Percentiles rank a stretch among this genome's conserved stretches.
Conservation (phyloP, 257 asterid genomes). For the Gentiana dahurica region DNA sequence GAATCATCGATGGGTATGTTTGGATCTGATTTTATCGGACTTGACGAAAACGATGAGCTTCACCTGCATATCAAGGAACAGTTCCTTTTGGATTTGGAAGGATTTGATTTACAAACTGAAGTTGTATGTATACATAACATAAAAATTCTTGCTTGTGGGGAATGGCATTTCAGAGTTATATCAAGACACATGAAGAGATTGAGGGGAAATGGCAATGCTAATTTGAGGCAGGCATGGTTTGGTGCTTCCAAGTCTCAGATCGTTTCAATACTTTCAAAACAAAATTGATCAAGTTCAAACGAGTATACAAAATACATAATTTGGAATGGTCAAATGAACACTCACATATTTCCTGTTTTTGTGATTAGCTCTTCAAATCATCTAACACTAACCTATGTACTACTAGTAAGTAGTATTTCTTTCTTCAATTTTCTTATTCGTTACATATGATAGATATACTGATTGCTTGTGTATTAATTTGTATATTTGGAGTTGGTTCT, state of each 20-base stretch:
- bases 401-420: no score
- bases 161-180: not conserved
- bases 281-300: conserved; percentile 27
- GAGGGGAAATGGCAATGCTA: conserved; percentile 4
- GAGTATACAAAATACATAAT: conserved; percentile 26
- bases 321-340: conserved; percentile 35
- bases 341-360: conserved; percentile 23
- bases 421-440: no score
- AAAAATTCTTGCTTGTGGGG: not conserved
- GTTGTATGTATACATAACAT: conserved; percentile 13
- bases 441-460: no score
- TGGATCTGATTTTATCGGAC: not conserved
- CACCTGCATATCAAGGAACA: conserved; percentile 1
- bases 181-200: not conserved
- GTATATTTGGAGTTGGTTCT: no score
- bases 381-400: no score
- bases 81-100: conserved; percentile 7
- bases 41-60: conserved; percentile 5
- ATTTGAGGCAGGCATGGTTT: conserved; percentile 19
- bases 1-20: not conserved
- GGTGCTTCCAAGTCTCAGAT: conserved; percentile 21
- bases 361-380: no score
- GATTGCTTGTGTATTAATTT: no score
- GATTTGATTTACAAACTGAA: conserved; percentile 3
- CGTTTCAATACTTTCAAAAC: conserved; percentile 12